Evolutionary conservation across 306 rosid genomes (phyloP).

Genomic region (Prunus mongolica): DNA sequence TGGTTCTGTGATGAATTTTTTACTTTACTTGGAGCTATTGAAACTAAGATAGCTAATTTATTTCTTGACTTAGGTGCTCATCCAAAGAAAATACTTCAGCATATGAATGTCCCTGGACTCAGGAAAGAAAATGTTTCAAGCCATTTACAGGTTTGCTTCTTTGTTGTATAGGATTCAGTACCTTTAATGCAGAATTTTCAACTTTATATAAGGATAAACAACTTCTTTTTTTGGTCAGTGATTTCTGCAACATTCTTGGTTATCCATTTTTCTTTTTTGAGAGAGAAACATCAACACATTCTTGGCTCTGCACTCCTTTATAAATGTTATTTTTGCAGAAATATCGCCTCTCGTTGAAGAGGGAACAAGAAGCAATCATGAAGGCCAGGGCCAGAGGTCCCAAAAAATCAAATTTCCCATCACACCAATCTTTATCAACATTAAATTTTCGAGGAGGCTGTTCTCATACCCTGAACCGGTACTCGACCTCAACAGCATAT

Average conservation of each 20-base stretch:
- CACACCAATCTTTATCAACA: neutral
- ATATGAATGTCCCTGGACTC: constrained; percentile 40
- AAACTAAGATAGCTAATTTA: neutral
- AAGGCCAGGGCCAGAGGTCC: neutral
- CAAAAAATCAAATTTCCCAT: neutral
- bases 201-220: too few relatives aligned
- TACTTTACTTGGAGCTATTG: neutral
- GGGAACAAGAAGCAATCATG: neutral
- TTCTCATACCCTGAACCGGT: neutral
- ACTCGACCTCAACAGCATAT: neutral
- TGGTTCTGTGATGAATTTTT: neutral
- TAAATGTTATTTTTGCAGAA: constrained; percentile 15
- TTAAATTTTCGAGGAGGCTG: neutral
- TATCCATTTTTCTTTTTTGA: too few relatives aligned
- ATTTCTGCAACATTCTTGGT: neutral
- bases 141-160: constrained; percentile 42
- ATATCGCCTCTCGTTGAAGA: constrained; percentile 22
- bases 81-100: constrained; percentile 34
- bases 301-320: neutral
- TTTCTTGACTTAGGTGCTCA: constrained; percentile 33
- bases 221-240: neutral
- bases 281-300: neutral
- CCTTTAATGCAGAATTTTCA: neutral
- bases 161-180: neutral
- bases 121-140: constrained; percentile 23